phyloP scores from a whole-genome alignment of 345 rosid genomes.

The Excoecaria agallocha region DNA sequence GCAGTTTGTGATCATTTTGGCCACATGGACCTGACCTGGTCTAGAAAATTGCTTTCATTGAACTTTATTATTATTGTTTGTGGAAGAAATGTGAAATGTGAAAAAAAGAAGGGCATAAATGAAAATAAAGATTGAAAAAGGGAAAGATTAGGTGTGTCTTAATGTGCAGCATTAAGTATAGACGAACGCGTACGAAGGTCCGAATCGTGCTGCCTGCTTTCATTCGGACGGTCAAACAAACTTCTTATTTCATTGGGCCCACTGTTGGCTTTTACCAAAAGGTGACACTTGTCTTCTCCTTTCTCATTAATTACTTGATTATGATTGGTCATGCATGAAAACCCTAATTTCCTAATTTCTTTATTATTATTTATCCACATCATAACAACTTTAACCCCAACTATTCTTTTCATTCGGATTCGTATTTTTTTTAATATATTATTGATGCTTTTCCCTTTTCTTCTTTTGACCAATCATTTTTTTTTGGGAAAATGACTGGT shows the following conservation, averaged over 20 bases:
- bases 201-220: slow-evolving; percentile 11
- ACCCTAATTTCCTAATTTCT: neutral
- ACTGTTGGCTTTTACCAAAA: neutral
- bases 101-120: neutral
- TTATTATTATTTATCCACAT: too few species aligned
- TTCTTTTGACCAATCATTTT: neutral
- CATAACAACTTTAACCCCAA: too few species aligned
- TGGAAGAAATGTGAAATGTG: too few species aligned
- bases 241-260: neutral
- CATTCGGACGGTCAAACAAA: slow-evolving; percentile 2
- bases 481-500: too few species aligned
- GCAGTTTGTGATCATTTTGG: too few species aligned
- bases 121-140: neutral
- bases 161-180: neutral
- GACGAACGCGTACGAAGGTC: neutral
- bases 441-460: neutral
- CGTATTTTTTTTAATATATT: neutral
- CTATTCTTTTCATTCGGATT: neutral
- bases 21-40: too few species aligned
- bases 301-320: neutral
- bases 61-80: too few species aligned
- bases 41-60: too few species aligned
- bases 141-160: neutral
- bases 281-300: slow-evolving; percentile 18
- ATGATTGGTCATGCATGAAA: neutral